Base-by-base conservation (phyloP, 1,139 yeast species). In the Diutina pseudorugosa region DNA sequence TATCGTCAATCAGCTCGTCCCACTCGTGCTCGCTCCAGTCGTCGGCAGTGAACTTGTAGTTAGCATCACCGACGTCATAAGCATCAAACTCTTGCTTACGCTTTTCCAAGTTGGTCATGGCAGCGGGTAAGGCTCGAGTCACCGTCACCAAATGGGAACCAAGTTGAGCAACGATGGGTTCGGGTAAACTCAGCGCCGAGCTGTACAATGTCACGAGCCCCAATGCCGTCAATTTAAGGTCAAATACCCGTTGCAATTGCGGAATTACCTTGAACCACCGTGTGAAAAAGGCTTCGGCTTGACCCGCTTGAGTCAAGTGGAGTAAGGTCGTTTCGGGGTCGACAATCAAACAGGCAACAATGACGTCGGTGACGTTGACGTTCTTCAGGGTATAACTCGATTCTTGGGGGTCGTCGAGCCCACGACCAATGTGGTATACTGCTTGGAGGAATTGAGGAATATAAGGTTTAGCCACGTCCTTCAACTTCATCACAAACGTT, bases 161-260 rank as follows among this genome's bases (percentile, higher is more conserved):
- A 3, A 25, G 12, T 45, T 45, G 23, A 27, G 21, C 41, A 6
- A 45, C 19, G 23, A 45, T 33, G 23, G 49, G 23, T 3, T 4
- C 14, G 12, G 49, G 49, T 45, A 21, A 85, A 58, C 53, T 61
- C 62, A 5, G 55, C 52, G 2, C 59, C 54, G 23, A 60, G 66
- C 60, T 27, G 20, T 20, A 7, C 21, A 84, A 59, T 36, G 79
- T 74, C 52, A 91, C 66, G 43, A 86, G 65, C 0, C 95, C 94
- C 57, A 91, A 67, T 3, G 80, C 71, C 1, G 88, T 79, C 47
- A 93, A 68, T 65, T 90, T 90, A 65, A 89, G 75, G 66, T 91
- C 98, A 60, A 78, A 87, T 2, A 89, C 95, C 56, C 96, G 73
- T n/a, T 76, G 73, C 58, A 85, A 75, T 47, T 71, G 69, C 3